Base-by-base conservation (phyloP, 1,139 yeast genomes). In the Geotrichum cucujoidarum region DNA sequence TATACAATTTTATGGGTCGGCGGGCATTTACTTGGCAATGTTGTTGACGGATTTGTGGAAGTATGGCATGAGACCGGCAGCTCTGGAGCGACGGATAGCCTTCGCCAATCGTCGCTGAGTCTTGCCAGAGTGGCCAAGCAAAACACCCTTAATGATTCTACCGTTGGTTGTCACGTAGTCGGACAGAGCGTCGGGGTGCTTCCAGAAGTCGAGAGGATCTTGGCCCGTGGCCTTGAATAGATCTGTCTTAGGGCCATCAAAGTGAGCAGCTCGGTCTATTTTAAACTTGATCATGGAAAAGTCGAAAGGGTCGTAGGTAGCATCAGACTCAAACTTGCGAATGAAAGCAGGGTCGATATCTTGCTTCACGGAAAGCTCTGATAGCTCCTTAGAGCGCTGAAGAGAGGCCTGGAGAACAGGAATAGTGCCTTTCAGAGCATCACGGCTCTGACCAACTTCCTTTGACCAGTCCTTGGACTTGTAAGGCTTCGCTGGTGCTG, bases 61-160 rank as follows among this genome's bases (percentile, higher is more conserved):
- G 47, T 80, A 67, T 24, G 87, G 76, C 60, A 84, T 69, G 50
- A 83, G 70, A 0, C 94, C 92, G 50, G 81, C 77, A 3, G 81
- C 78, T 57, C 89, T 72, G 16, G 88, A 81, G 47, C 89, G 70
- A 60, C 80, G 74, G 45, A 83, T 74, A 33, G 92, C 89, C 54
- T 74, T 78, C 1, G 84, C 72, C 56, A 84, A 68, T 54, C 71
- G 69, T 60, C 74, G 75, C 60, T 84, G 92, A 57, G 81, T 83
- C 54, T 68, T 70, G 17, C 74, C 72, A 49, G 65, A 71, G 57
- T 81, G 74, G 2, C 86, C 87, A 6, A 83, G 77, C 18, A 73
- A 68, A 27, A 73, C 68, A 48, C 85, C 73, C 4, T 83, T 80
- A 48, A 78, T 67, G 44, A 83, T 83, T 55, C 76, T 78, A n/a